Conservation (phyloP, 2,329 filamentous ascomycete species). For the Aspergillus brasiliensis region DNA sequence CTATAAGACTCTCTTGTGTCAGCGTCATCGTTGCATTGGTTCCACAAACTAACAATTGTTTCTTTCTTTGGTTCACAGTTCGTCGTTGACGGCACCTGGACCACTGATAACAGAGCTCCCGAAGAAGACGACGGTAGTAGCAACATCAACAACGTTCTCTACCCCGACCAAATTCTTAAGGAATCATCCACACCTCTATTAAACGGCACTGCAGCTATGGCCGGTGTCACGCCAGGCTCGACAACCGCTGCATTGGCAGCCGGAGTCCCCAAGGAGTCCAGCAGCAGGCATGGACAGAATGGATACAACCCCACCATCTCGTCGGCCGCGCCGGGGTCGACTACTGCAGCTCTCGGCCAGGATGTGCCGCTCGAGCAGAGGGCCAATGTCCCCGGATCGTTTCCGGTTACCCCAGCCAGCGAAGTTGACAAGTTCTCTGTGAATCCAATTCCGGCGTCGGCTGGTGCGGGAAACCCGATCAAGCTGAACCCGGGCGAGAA, state of each 20-base stretch:
- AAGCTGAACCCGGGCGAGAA: slow-evolving; percentile 76
- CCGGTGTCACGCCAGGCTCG: slow-evolving; percentile 68
- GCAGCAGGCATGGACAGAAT: slow-evolving; percentile 17
- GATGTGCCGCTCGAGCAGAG: slow-evolving; percentile 64
- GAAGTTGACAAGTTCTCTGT: slow-evolving; percentile 51
- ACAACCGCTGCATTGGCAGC: slow-evolving; percentile 63
- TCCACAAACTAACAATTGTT: slow-evolving; percentile 16
- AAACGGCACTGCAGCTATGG: slow-evolving; percentile 44
- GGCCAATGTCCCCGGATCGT: slow-evolving; percentile 62
- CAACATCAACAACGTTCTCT: slow-evolving; percentile 92
- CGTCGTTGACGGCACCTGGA: slow-evolving; percentile 91
- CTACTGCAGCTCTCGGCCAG: slow-evolving; percentile 69
- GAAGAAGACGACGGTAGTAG: slow-evolving; percentile 80
- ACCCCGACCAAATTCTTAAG: slow-evolving; percentile 66
- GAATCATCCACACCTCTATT: slow-evolving; percentile 13
- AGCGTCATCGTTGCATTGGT: slow-evolving; percentile 14
- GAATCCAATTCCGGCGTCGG: slow-evolving; percentile 61
- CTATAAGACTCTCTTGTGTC: slow-evolving; percentile 25
- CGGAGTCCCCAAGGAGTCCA: slow-evolving; percentile 33
- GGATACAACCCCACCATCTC: slow-evolving; percentile 57
- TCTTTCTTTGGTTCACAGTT: slow-evolving; percentile 61
- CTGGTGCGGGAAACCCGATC: slow-evolving; percentile 73
- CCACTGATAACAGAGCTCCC: slow-evolving; percentile 75
- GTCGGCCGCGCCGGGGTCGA: slow-evolving; percentile 67
- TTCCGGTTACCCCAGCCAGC: slow-evolving; percentile 69